Percentiles rank a stretch among this genome's conserved stretches.
Conservation (phyloP, 768 basidiomycete species). For the Lyophyllum semitale region DNA sequence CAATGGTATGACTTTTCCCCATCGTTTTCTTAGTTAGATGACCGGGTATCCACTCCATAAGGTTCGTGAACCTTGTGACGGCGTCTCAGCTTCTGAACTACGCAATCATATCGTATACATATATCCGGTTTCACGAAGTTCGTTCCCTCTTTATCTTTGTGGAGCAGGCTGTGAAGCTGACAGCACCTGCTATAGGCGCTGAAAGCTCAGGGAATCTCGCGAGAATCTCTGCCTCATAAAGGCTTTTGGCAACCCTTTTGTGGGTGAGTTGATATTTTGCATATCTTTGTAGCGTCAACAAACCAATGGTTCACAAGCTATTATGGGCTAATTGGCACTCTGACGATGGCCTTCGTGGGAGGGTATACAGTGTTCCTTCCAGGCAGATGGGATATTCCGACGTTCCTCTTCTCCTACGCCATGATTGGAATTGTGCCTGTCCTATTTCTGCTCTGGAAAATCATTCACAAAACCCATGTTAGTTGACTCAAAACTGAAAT, state of each 20-base stretch:
- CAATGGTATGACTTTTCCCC: constrained; percentile 36
- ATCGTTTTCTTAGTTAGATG: background rate
- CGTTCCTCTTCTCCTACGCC: constrained; percentile 51
- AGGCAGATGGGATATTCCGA: constrained; percentile 47
- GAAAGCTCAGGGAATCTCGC: constrained; percentile 44
- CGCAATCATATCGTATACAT: constrained; percentile 48
- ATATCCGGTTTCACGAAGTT: constrained; percentile 49
- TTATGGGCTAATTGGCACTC: constrained; percentile 44
- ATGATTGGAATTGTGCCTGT: constrained; percentile 45
- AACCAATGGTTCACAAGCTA: constrained; percentile 30
- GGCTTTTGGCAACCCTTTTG: constrained; percentile 54
- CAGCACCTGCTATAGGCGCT: constrained; percentile 33
- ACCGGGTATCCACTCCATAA: constrained; percentile 15
- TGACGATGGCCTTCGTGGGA: constrained; percentile 48
- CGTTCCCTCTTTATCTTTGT: constrained; percentile 9
- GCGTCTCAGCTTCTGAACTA: constrained; percentile 51
- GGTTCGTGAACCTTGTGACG: constrained; percentile 52
- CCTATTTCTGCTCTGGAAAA: constrained; percentile 48
- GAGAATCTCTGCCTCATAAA: constrained; percentile 45
- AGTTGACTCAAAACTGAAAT: constrained; percentile 2
- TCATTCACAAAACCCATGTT: constrained; percentile 42
- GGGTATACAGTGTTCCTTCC: constrained; percentile 56
- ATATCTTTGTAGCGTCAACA: background rate
- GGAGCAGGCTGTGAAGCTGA: background rate
- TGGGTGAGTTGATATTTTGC: constrained; percentile 30